Evolutionary conservation across 2,329 filamentous ascomycete species (phyloP).

Genomic region (Tolypocladium amazonense): DNA sequence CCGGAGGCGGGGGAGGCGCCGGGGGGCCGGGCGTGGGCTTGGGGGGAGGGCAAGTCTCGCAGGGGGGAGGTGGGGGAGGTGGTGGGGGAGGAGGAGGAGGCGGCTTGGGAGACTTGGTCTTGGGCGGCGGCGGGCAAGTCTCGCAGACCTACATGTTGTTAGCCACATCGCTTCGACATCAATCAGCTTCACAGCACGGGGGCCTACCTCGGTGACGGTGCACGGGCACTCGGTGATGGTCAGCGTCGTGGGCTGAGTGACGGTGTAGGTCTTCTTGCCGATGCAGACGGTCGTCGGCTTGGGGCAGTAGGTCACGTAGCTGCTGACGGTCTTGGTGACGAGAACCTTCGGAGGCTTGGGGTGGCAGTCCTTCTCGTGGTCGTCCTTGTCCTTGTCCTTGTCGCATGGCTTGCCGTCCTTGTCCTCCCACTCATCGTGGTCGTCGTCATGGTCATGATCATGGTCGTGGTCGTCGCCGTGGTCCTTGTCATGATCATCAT

Average conservation of each 20-base stretch:
- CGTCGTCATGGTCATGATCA: background rate
- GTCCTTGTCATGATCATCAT: background rate
- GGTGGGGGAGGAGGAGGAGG: no score
- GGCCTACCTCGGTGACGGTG: slow-evolving; percentile 25
- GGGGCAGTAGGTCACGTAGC: slow-evolving; percentile 30
- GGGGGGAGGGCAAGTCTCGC: no score
- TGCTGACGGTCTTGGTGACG: slow-evolving; percentile 22
- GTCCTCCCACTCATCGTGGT: background rate
- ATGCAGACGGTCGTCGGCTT: slow-evolving; percentile 40
- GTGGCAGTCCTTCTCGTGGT: background rate
- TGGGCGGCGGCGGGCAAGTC: background rate
- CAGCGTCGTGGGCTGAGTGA: slow-evolving; percentile 42
- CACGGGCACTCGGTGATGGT: slow-evolving; percentile 46
- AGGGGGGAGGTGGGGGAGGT: no score
- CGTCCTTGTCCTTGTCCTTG: background rate
- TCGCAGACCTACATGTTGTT: slow-evolving; percentile 4
- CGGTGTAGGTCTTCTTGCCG: slow-evolving; percentile 40
- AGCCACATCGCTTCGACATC: background rate
- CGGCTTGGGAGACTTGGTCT: slow-evolving; percentile 3
- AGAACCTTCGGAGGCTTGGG: slow-evolving; percentile 11
- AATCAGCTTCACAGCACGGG: slow-evolving; percentile 6
- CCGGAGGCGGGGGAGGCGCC: background rate
- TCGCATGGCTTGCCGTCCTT: background rate
- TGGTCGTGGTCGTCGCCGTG: background rate
- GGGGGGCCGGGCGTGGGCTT: background rate